Percentiles rank a stretch among this genome's conserved stretches.
Conservation (phyloP, 1,139 yeast species). For the Candida smagusa region DNA sequence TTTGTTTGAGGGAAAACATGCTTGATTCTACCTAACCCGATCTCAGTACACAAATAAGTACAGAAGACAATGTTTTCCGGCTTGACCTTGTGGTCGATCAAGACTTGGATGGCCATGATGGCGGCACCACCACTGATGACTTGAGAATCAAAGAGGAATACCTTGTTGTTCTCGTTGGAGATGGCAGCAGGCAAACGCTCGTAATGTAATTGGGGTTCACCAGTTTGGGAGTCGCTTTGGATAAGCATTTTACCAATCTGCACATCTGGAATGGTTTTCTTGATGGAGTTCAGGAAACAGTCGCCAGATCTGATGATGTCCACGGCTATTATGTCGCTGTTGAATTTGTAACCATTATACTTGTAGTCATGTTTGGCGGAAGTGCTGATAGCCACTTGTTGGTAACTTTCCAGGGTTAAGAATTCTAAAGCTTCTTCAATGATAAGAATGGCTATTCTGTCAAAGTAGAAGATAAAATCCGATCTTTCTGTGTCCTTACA, state of each 20-base stretch:
- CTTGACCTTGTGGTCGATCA: constrained; percentile 75
- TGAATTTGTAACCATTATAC: constrained; percentile 38
- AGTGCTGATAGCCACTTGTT: constrained; percentile 16
- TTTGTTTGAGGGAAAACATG: constrained; percentile 70
- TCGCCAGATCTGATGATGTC: constrained; percentile 89
- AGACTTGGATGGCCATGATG: constrained; percentile 88
- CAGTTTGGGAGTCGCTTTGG: constrained; percentile 83
- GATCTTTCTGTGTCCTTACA: constrained; percentile 55
- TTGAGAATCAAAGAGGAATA: constrained; percentile 81
- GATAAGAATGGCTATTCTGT: constrained; percentile 69
- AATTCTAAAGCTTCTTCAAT: constrained; percentile 65
- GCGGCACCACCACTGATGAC: constrained; percentile 91
- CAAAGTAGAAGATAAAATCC: constrained; percentile 83
- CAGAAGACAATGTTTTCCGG: constrained; percentile 65
- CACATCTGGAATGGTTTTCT: constrained; percentile 73
- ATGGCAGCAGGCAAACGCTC: constrained; percentile 55
- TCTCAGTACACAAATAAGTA: constrained; percentile 72
- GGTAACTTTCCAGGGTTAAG: constrained; percentile 20
- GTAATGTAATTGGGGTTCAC: constrained; percentile 89
- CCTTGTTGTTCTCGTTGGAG: constrained; percentile 33
- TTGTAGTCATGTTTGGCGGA: constrained; percentile 28
- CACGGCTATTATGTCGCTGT: constrained; percentile 62
- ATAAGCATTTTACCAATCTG: constrained; percentile 79
- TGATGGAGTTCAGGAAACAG: constrained; percentile 76
- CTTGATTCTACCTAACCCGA: constrained; percentile 72